Evolutionary conservation across 164 flowering plant species (phyloP).

Genomic region (Magnolia changhungtana): DNA sequence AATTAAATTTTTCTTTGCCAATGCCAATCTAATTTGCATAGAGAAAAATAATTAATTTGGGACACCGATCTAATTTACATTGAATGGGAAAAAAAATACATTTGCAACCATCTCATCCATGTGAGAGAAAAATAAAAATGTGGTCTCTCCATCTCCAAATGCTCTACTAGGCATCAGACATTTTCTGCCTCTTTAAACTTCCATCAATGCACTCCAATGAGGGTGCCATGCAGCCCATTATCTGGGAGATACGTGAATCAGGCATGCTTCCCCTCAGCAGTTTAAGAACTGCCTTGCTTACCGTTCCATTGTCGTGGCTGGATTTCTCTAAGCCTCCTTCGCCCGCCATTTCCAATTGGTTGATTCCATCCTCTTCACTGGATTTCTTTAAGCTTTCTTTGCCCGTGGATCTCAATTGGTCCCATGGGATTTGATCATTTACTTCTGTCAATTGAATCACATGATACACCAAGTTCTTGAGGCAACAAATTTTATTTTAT

Average conservation of each 20-base stretch:
- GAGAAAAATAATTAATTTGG: too few species aligned
- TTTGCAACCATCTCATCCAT: too few species aligned
- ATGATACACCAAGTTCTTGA: background rate
- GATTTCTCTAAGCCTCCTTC: constrained; percentile 30
- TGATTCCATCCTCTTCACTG: constrained; percentile 18
- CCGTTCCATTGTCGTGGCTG: background rate
- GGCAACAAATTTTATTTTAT: background rate
- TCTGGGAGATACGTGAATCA: constrained; percentile 23
- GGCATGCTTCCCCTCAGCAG: constrained; percentile 40
- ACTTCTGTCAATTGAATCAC: constrained; percentile 21
- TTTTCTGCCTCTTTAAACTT: constrained; percentile 20
- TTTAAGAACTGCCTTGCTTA: constrained; percentile 2
- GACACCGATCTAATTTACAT: too few species aligned
- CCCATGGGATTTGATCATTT: constrained; percentile 22
- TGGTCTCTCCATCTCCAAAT: too few species aligned
- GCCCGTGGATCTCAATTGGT: constrained; percentile 24
- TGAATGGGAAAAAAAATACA: too few species aligned
- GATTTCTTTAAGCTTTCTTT: constrained; percentile 17
- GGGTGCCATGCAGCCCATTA: constrained; percentile 29
- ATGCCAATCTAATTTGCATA: too few species aligned
- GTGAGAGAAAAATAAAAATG: too few species aligned
- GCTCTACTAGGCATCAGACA: background rate
- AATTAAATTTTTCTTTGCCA: too few species aligned
- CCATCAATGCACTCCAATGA: constrained; percentile 24
- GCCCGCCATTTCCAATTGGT: constrained; percentile 20